phyloP scores from a whole-genome alignment of 2,329 filamentous ascomycete species.

The Alternaria gansuensis region DNA sequence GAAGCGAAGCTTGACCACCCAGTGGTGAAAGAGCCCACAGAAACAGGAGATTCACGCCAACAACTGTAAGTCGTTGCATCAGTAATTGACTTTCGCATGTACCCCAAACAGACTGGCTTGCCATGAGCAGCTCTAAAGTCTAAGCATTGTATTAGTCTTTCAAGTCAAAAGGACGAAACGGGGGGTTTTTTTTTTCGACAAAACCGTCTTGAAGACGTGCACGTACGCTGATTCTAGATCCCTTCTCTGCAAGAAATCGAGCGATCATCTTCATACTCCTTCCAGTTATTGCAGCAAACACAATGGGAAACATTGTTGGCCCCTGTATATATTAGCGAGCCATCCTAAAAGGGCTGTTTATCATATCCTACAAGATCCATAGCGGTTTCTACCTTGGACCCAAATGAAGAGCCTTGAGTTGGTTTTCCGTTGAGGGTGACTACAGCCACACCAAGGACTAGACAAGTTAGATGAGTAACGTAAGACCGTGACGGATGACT shows the following conservation, averaged over 20 bases:
- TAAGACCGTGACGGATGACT: too few relatives aligned
- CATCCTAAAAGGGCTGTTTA: too few relatives aligned
- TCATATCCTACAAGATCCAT: too few relatives aligned
- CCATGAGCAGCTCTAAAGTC: conserved; percentile 50
- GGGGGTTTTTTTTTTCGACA: too few relatives aligned
- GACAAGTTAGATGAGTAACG: too few relatives aligned
- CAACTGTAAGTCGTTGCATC: conserved; percentile 42
- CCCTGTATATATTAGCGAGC: too few relatives aligned
- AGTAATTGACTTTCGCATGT: conserved; percentile 48
- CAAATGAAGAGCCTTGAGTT: conserved; percentile 34
- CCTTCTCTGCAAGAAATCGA: conserved; percentile 46
- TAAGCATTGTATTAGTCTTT: conserved; percentile 21
- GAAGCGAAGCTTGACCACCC: conserved; percentile 51
- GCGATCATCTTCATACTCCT: conserved; percentile 51
- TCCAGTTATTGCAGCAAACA: conserved; percentile 50
- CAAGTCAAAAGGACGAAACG: too few relatives aligned
- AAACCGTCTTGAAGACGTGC: too few relatives aligned
- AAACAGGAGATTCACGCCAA: conserved; percentile 46
- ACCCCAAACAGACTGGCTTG: conserved; percentile 52
- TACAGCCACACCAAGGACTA: conserved; percentile 42
- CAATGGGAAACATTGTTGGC: conserved; percentile 50
- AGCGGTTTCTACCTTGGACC: conserved; percentile 37
- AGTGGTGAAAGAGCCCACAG: conserved; percentile 51
- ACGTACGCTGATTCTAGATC: conserved; percentile 44
- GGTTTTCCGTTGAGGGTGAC: conserved; percentile 40